Evolutionary conservation across 768 basidiomycete species (phyloP), one percentile per base, ranked within the genome.

Genomic region (Russula brevipes): DNA sequence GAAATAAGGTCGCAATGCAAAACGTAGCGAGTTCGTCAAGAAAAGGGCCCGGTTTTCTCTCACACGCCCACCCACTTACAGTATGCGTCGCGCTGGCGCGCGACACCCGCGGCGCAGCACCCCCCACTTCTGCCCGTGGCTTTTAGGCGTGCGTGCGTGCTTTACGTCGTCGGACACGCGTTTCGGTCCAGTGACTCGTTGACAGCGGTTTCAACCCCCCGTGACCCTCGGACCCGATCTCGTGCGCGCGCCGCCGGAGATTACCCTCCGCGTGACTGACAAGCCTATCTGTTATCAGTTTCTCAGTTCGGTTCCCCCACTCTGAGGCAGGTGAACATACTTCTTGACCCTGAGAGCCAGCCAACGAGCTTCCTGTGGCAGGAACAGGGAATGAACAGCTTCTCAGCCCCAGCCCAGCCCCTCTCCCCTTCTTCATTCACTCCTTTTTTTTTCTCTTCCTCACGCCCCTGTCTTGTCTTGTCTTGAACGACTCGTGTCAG

Each of bases 151-250:
- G 41, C 19, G 19, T 39, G 46, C 46, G 53, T 61, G 46, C 53
- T 61, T 24, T 61, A 58, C 62, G 51, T 59, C 62, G 57, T 54
- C 9, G 31, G 16, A 30, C 57, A 53, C 45, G 51, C 61, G 33
- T 30, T 54, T 57, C 16, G 14, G 50, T 39, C 61, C 51, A 41
- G 61, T 59, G 44, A 47, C 57, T 33, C 39, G 5, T 39, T 58
- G 57, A 59, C 57, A 63, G 49, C 54, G 33, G 55, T 36, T 44
- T 44, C 55, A 31, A 30, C 10, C 12, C 31, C 50, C 41, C 46
- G 41, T 47, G n/a, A 9, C 44, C 57, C 52, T 63, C 62, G 57
- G 62, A 54, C 49, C 57, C 57, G 52, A 59, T 59, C 53, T 49
- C 39, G 47, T 24, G 24, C 57, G 52, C 33, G 38, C 52, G 19